These are phyloP conservation scores for Dillenia turbinata DNA, from an alignment of 164 flowering plant genomes.

Conservation along the genomic window DNA sequence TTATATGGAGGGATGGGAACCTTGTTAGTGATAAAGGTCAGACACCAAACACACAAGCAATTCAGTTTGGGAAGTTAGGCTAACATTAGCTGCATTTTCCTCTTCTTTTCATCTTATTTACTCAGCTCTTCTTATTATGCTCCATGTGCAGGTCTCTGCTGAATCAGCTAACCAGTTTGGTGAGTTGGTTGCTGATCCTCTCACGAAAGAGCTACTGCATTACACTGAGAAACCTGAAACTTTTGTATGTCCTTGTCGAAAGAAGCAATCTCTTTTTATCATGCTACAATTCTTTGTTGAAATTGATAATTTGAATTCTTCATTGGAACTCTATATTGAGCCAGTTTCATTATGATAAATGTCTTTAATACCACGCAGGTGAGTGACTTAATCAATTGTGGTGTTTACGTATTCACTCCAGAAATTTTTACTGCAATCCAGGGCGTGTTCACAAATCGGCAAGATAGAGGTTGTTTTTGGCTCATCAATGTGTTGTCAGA, in stretches of 20 bases:
- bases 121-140: no score
- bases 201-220: conserved; percentile 84
- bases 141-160: conserved; percentile 65
- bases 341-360: background rate
- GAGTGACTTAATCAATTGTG: conserved; percentile 92
- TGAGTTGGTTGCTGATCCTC: conserved; percentile 89
- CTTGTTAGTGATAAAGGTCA: conserved; percentile 85
- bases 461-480: conserved; percentile 65
- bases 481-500: background rate
- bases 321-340: no score
- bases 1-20: conserved; percentile 94
- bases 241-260: conserved; percentile 57
- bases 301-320: background rate
- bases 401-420: conserved; percentile 89
- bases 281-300: no score
- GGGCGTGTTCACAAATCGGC: conserved; percentile 62
- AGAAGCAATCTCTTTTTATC: background rate
- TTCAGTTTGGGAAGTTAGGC: background rate
- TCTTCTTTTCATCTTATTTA: no score
- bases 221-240: conserved; percentile 98
- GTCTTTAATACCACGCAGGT: conserved; percentile 45
- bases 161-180: conserved; percentile 94
- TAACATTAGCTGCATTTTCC: background rate
- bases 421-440: conserved; percentile 81
- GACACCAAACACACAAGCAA: conserved; percentile 3